These are phyloP conservation scores for Dioszegia aurantiaca DNA, from an alignment of 768 basidiomycete genomes.

Conservation along the genomic window DNA sequence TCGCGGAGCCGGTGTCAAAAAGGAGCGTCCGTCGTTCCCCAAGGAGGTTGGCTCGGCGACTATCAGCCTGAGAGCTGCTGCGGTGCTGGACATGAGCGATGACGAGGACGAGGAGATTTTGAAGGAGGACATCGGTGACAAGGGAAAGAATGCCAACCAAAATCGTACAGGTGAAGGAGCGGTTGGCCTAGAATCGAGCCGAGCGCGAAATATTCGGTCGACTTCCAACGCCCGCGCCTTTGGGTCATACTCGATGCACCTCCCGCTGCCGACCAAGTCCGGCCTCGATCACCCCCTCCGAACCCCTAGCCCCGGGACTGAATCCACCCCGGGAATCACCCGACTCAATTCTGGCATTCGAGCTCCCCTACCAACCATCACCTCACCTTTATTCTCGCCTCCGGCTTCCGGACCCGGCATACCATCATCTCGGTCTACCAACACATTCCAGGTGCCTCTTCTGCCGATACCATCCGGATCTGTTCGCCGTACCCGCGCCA, in stretches of 20 bases:
- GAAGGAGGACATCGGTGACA: neutral
- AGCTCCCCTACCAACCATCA: slow-evolving; percentile 1
- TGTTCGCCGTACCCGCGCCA: slow-evolving; percentile 18
- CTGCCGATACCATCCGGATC: neutral
- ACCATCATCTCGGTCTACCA: neutral
- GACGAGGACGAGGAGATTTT: slow-evolving; percentile 29
- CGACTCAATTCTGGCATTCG: slow-evolving; percentile 4
- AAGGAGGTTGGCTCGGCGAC: slow-evolving; percentile 41
- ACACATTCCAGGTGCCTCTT: neutral
- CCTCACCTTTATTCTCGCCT: slow-evolving; percentile 3
- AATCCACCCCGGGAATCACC: no score
- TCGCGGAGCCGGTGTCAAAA: neutral
- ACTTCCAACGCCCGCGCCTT: no score
- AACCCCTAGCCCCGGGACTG: no score
- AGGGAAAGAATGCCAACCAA: neutral
- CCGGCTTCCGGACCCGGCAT: neutral
- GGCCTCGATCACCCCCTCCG: no score
- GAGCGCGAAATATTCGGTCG: no score
- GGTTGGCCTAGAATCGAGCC: no score
- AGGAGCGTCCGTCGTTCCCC: slow-evolving; percentile 8
- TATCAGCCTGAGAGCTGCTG: slow-evolving; percentile 32
- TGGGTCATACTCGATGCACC: no score
- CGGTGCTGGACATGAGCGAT: slow-evolving; percentile 24
- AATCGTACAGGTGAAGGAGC: neutral
- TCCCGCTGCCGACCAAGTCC: no score